Evolutionary conservation across 768 basidiomycete species (phyloP), one percentile per base, ranked within the genome.

Genomic region (Tulasnella sp.): DNA sequence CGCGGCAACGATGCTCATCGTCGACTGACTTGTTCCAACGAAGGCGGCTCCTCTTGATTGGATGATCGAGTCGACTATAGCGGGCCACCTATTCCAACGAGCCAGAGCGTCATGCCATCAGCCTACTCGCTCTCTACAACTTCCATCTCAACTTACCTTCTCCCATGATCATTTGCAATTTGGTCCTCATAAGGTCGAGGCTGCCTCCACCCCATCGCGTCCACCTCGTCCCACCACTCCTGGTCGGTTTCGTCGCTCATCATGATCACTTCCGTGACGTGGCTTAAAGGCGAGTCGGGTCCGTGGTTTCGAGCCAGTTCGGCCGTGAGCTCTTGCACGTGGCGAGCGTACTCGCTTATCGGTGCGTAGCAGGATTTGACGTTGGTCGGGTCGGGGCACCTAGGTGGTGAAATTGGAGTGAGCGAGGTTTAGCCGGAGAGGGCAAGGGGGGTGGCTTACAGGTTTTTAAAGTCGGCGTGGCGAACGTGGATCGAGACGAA

Each of bases 401-500:
- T 70, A 42, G 37, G n/a, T 32, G 67, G 23, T 5, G 70, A 15
- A 57, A 18, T 48, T 16, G 5, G 16, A 0, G 40, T 13, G 18
- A 15, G 46, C 15, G 46, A 20, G 46, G 46, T 48, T 73, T n/a
- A 37, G 40, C 20, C 18, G 15, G 23, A 37, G 40, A 23, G 26
- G 37, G 13, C 3, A 70, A 18, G 18, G 26, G 16, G 26, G 70
- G 18, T 23, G 5, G 10, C 37, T 6, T 71, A 42, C 35, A 37
- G 40, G 26, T 71, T 71, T 23, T 71, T 37, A 42, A 79, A 79
- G 70, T 79, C 79, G 5, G 16, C 23, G 20, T 77, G 76, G 0
- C 79, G 61, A 32, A 78, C 69, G 51, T 79, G 79, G n/a, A 79
- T 70, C 39, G 79, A 55, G 57, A 79, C 78, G 78, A 79, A 79